Percentiles rank a stretch among this genome's conserved stretches.
Conservation (phyloP, 2,329 filamentous ascomycete genomes). For the Cercospora sp. region DNA sequence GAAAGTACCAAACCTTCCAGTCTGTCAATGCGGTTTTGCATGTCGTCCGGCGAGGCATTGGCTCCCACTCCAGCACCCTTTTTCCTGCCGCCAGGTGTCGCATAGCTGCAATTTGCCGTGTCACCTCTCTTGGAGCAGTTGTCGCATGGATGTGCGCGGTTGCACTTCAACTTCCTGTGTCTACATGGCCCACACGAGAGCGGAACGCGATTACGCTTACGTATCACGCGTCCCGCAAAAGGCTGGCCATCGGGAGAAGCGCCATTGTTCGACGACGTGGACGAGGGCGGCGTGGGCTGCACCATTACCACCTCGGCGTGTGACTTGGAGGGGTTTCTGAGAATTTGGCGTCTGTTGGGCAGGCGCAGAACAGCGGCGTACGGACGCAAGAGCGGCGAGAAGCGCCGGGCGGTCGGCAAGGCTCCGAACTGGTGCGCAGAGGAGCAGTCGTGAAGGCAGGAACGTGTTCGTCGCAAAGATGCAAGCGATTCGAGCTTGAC, state of each 20-base stretch:
- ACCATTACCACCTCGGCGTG: constrained; percentile 10
- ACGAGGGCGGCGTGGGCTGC: constrained; percentile 71
- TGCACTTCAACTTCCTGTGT: constrained; percentile 96
- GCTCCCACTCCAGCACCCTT: constrained; percentile 53
- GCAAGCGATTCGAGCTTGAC: background rate
- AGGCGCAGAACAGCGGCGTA: background rate
- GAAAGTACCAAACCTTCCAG: constrained; percentile 89
- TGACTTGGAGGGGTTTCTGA: background rate
- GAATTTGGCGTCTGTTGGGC: background rate
- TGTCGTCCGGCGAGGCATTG: constrained; percentile 75
- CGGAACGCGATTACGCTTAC: constrained; percentile 88
- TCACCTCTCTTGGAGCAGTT: constrained; percentile 91
- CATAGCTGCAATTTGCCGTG: constrained; percentile 81
- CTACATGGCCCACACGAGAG: constrained; percentile 89
- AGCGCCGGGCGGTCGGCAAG: background rate
- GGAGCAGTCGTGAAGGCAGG: background rate
- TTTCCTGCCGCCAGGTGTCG: constrained; percentile 66
- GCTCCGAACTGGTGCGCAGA: background rate
- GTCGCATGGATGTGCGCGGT: constrained; percentile 85
- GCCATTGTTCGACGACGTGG: constrained; percentile 71
- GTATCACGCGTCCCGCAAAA: constrained; percentile 64
- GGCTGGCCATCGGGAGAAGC: constrained; percentile 80
- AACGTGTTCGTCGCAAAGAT: background rate
- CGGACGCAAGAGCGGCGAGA: background rate
- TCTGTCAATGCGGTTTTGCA: constrained; percentile 97